Base-by-base conservation (phyloP, 345 rosid species). In the Euphorbia pulcherrima region DNA sequence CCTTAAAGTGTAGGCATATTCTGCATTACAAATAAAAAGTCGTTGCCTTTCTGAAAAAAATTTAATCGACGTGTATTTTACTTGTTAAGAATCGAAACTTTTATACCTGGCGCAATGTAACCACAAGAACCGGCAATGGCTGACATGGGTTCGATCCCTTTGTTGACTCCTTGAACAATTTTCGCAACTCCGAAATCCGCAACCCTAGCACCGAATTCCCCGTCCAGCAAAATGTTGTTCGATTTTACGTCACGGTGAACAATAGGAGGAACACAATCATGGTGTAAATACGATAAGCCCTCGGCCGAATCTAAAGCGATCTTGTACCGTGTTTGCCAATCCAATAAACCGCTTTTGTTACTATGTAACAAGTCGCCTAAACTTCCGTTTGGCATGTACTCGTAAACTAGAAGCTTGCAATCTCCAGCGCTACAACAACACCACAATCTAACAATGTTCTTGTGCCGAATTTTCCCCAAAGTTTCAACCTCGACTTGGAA, bases 111-210 rank as follows among this genome's bases (percentile, higher is more conserved):
- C 72, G 98, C 97, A 77, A 93, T 90, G 72, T 93, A 93, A 59
- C 97, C 96, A 28, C 86, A 90, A 23, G 97, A 90, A 69, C 99
- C 99, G 0, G 95, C 92, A 29, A 94, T 80, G 8, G 80, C 89
- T 28, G 99, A 94, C 97, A 91, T 90, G 64, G 88, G 78, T 62
- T 86, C 88, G 5, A 75, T 83, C 16, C 86, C 79, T 61, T 82
- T 80, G 60, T 79, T 64, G 3, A 71, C 78, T 39, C 80, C 76
- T 39, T 71, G 75, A 57, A 87, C 84, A n/a, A 85, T 74, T 75
- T 90, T 93, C 6, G 97, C 98, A 17, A 93, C 85, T 10, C 98
- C 98, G 70, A 90, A 93, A 74, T 93, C 97, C 0, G 98, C 90
- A 16, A 90, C 90, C 78, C 84, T 86, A 52, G 98, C 97, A 16